A percentile compares a stretch with the other conserved stretches of the same genome.
Conservation (phyloP, 768 basidiomycete genomes). For the Xanthoconium stramineum region DNA sequence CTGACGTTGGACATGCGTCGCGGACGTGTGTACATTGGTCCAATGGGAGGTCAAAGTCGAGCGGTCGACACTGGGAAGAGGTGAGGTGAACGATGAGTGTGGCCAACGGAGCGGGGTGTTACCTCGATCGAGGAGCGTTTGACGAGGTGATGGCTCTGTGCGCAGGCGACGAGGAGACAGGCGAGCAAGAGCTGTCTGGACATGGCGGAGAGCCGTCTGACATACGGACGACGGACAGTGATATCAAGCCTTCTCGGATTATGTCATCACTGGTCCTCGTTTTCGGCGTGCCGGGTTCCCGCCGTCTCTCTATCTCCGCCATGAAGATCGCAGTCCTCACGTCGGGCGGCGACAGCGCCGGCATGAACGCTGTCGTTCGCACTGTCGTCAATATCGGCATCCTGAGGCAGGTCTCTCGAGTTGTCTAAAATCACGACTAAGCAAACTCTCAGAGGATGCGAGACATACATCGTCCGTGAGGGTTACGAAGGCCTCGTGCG, state of each 20-base stretch:
- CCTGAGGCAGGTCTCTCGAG: constrained; percentile 57
- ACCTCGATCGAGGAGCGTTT: too few relatives aligned
- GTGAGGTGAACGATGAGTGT: constrained; percentile 3
- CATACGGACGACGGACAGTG: background rate
- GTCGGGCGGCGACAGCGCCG: constrained; percentile 95
- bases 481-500: constrained; percentile 97
- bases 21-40: constrained; percentile 67
- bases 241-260: constrained; percentile 2
- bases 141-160: constrained; percentile 22
- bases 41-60: constrained; percentile 41
- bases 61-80: constrained; percentile 58
- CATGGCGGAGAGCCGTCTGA: constrained; percentile 35
- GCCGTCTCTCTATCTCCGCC: background rate
- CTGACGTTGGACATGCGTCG: constrained; percentile 51
- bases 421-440: background rate
- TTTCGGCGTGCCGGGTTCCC: background rate
- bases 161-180: constrained; percentile 51
- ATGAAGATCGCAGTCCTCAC: constrained; percentile 96
- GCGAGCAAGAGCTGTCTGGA: constrained; percentile 51
- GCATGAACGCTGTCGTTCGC: constrained; percentile 95
- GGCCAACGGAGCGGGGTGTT: constrained; percentile 32
- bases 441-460: constrained; percentile 64
- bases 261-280: constrained; percentile 6
- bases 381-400: constrained; percentile 92
- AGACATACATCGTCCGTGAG: constrained; percentile 94